Evolutionary conservation across 164 flowering plant genomes (phyloP).

Genomic region (Macadamia integrifolia): DNA sequence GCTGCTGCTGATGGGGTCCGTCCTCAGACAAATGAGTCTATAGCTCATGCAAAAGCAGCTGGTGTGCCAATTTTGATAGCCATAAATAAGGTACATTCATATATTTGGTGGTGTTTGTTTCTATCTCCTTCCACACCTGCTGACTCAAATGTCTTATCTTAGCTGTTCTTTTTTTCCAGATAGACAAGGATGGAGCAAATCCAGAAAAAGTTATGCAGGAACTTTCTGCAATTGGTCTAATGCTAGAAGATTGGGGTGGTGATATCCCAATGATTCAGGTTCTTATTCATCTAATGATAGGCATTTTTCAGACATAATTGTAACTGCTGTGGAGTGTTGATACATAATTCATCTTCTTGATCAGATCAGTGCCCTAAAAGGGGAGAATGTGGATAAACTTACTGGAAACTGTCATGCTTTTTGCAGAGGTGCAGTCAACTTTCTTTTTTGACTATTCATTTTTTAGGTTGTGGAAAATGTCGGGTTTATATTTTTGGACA

Average conservation of each 20-base stretch:
- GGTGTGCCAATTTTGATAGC: conserved; percentile 89
- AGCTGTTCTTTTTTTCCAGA: conserved; percentile 36
- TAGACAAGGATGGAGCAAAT: conserved; percentile 92
- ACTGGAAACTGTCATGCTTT: conserved; percentile 85
- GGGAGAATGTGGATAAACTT: conserved; percentile 85
- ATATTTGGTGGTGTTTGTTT: background rate
- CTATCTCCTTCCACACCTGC: background rate
- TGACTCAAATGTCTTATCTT: conserved; percentile 2
- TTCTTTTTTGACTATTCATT: background rate
- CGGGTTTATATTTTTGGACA: background rate
- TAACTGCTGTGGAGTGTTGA: background rate
- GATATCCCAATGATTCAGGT: conserved; percentile 90
- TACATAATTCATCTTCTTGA: conserved; percentile 3
- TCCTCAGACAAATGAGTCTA: conserved; percentile 97
- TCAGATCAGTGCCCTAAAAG: conserved; percentile 94
- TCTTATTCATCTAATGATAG: background rate
- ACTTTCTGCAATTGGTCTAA: conserved; percentile 81
- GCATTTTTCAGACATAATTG: background rate
- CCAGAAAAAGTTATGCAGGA: conserved; percentile 92
- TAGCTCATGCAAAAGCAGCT: conserved; percentile 98
- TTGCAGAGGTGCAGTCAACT: conserved; percentile 65
- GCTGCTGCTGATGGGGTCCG: conserved; percentile 98
- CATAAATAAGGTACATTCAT: conserved; percentile 64
- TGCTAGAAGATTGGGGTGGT: conserved; percentile 99
- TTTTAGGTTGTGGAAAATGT: background rate